Conservation (phyloP, 345 rosid genomes). For the Jatropha curcas region DNA sequence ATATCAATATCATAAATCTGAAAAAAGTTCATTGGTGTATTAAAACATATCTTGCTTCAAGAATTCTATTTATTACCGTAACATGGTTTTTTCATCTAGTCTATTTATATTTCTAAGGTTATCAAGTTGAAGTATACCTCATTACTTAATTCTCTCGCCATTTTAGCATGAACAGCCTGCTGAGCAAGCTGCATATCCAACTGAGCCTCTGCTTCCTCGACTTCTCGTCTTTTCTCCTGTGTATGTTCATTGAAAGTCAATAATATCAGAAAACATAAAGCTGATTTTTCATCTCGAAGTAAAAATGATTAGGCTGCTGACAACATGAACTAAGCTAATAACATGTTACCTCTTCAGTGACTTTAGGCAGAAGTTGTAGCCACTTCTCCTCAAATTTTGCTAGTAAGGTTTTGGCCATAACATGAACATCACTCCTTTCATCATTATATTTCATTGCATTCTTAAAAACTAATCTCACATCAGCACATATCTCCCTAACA, state of each 20-base stretch:
- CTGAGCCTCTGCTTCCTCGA: slow-evolving; percentile 76
- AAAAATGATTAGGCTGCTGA: neutral
- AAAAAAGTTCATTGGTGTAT: slow-evolving; percentile 20
- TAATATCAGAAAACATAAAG: neutral
- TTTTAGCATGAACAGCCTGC: slow-evolving; percentile 82
- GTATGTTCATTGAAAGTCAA: neutral
- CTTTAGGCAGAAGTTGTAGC: slow-evolving; percentile 78
- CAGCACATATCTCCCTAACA: slow-evolving; percentile 74
- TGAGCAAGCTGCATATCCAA: slow-evolving; percentile 75
- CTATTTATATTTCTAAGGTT: neutral
- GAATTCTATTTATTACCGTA: neutral
- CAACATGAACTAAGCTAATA: neutral
- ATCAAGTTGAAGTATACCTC: slow-evolving; percentile 46
- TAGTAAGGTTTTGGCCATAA: slow-evolving; percentile 85
- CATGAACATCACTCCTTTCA: slow-evolving; percentile 66
- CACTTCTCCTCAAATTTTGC: slow-evolving; percentile 92
- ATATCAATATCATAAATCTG: slow-evolving; percentile 71
- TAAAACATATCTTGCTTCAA: neutral
- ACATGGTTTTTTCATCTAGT: neutral
- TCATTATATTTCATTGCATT: slow-evolving; percentile 94
- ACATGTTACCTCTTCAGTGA: slow-evolving; percentile 72
- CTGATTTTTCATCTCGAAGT: neutral
- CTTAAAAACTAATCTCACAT: slow-evolving; percentile 80
- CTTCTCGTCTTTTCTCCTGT: slow-evolving; percentile 78
- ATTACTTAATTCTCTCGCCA: slow-evolving; percentile 68